These are phyloP conservation scores for Picochlorum sp. DNA, from an alignment of 139 green algal genomes.

Conservation along the genomic window DNA sequence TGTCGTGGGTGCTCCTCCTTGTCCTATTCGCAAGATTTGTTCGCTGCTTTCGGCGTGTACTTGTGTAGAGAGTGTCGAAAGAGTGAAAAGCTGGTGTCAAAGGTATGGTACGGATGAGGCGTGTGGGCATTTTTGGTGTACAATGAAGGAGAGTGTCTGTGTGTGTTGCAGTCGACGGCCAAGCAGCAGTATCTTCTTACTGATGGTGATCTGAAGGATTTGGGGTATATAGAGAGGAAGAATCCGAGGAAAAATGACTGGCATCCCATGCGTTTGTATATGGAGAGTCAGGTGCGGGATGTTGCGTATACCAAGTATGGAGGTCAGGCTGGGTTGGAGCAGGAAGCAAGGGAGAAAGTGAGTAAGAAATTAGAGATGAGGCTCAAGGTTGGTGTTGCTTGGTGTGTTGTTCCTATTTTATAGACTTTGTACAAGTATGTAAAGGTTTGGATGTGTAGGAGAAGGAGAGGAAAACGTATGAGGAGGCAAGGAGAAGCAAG, in stretches of 20 bases:
- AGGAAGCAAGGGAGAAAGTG: conserved; percentile 8
- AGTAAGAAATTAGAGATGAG: conserved; percentile 7
- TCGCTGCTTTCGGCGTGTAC: conserved; percentile 32
- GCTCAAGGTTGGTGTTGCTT: conserved; percentile 5
- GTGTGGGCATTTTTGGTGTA: too few species aligned
- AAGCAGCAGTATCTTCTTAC: conserved; percentile 44
- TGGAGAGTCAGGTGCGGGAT: conserved; percentile 42
- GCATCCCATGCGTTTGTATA: conserved; percentile 56
- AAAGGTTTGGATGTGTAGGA: conserved; percentile 6
- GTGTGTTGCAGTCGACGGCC: conserved; percentile 21
- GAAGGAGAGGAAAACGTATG: not conserved
- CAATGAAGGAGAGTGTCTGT: too few species aligned
- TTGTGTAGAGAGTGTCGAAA: conserved; percentile 44
- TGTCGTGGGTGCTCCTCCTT: conserved; percentile 35
- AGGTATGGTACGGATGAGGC: conserved; percentile 13
- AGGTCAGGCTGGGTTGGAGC: conserved; percentile 25
- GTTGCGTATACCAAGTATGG: conserved; percentile 32
- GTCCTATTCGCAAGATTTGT: conserved; percentile 37
- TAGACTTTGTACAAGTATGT: not conserved
- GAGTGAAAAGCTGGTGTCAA: conserved; percentile 42
- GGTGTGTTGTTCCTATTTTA: too few species aligned
- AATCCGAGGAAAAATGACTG: conserved; percentile 62
- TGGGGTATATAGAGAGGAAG: conserved; percentile 41
- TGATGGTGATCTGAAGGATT: conserved; percentile 41
- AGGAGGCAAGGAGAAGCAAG: conserved; percentile 14